Evolutionary conservation across 1,284 basidiomycete species (phyloP).

Genomic region (Exobasidium cylindrosporum): DNA sequence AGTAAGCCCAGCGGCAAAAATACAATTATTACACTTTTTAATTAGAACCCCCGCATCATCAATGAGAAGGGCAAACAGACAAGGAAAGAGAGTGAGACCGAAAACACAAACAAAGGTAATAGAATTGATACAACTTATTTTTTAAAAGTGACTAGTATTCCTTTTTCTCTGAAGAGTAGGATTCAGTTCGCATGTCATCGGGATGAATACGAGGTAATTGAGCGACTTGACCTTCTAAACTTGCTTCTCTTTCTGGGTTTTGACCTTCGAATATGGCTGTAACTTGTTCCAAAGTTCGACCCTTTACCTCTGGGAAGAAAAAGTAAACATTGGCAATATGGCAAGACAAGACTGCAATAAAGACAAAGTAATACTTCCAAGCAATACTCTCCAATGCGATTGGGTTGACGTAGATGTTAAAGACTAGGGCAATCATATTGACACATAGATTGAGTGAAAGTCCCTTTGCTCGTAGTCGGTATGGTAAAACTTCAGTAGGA

Average conservation of each 20-base stretch:
- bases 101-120: no score
- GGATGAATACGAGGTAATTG: background rate
- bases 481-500: slow-evolving; percentile 24
- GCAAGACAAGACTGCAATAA: slow-evolving; percentile 20
- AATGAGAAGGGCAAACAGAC: no score
- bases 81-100: no score
- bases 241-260: background rate
- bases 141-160: no score
- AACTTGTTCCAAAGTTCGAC: slow-evolving; percentile 12
- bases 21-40: no score
- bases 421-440: slow-evolving; percentile 24
- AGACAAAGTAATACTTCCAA: slow-evolving; percentile 31
- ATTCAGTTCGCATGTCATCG: background rate
- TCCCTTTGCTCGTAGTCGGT: slow-evolving; percentile 24
- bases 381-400: slow-evolving; percentile 25
- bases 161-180: background rate
- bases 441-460: slow-evolving; percentile 21
- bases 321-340: slow-evolving; percentile 28
- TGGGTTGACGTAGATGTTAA: slow-evolving; percentile 27
- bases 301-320: slow-evolving; percentile 27
- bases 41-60: no score
- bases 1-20: no score
- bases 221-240: no score
- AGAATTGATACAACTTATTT: no score
- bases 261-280: slow-evolving; percentile 10